These are phyloP conservation scores for Torulaspora pretoriensis DNA, from an alignment of 1,139 yeast genomes.

Conservation along the genomic window DNA sequence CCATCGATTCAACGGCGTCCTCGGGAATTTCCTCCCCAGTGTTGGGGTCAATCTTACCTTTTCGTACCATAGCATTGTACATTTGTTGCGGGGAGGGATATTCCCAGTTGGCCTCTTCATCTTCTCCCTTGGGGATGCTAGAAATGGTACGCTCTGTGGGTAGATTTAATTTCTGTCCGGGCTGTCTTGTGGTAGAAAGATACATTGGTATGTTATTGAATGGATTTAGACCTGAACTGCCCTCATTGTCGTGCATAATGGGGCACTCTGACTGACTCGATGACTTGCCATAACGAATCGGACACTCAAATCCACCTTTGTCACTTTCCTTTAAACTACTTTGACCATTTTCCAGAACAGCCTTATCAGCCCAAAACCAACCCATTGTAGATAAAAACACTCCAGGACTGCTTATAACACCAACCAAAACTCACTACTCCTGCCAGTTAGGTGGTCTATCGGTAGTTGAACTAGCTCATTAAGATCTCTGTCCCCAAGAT, in stretches of 20 bases:
- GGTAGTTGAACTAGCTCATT: background rate
- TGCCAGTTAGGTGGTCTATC: background rate
- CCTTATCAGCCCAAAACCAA: slow-evolving; percentile 70
- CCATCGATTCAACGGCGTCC: slow-evolving; percentile 96
- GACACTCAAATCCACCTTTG: slow-evolving; percentile 40
- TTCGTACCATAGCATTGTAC: slow-evolving; percentile 94
- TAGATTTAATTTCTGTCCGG: slow-evolving; percentile 73
- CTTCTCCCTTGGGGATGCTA: slow-evolving; percentile 78
- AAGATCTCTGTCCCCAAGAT: no score
- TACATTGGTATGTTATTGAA: slow-evolving; percentile 84
- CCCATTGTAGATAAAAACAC: slow-evolving; percentile 49
- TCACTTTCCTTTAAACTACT: background rate
- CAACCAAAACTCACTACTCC: background rate
- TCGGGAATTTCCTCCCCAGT: slow-evolving; percentile 70
- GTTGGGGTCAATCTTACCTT: slow-evolving; percentile 55
- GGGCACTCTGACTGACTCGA: slow-evolving; percentile 25
- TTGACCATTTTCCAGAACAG: background rate
- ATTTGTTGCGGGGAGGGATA: slow-evolving; percentile 99
- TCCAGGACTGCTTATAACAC: background rate
- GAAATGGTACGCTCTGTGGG: slow-evolving; percentile 84
- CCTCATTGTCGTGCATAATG: slow-evolving; percentile 17
- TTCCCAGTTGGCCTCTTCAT: slow-evolving; percentile 77
- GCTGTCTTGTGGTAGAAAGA: slow-evolving; percentile 61
- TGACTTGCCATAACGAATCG: slow-evolving; percentile 39
- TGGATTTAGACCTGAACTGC: slow-evolving; percentile 45